Evolutionary conservation across 306 rosid genomes (phyloP).

Genomic region (Nissolia schottii): DNA sequence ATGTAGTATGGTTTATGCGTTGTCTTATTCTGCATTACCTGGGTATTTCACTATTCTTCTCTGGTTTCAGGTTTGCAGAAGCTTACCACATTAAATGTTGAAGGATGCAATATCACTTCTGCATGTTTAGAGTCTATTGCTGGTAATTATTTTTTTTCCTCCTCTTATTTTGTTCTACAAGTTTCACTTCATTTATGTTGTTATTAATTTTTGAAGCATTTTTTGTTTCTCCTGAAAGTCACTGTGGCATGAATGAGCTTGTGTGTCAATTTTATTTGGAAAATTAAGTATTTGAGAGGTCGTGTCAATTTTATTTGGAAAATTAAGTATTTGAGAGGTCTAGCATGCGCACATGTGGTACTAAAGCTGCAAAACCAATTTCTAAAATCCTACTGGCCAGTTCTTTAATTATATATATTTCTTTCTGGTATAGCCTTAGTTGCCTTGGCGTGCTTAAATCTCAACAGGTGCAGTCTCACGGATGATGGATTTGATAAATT

Average conservation of each 20-base stretch:
- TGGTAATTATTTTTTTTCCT: slow-evolving; percentile 28
- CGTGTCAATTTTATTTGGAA: not conserved
- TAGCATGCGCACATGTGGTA: not conserved
- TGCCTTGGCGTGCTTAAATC: slow-evolving; percentile 67
- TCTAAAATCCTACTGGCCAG: not conserved
- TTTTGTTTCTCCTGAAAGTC: not conserved
- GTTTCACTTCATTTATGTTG: not conserved
- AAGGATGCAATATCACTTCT: slow-evolving; percentile 59
- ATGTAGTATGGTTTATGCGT: not conserved
- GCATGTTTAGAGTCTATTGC: slow-evolving; percentile 52
- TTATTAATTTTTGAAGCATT: not conserved
- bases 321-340: slow-evolving; percentile 11
- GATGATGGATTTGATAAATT: slow-evolving; percentile 68
- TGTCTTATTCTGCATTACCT: slow-evolving; percentile 10
- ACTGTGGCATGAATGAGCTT: not conserved
- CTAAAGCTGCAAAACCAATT: not conserved
- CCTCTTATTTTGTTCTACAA: not conserved
- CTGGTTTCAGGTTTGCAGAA: slow-evolving; percentile 53
- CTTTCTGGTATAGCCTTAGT: slow-evolving; percentile 47
- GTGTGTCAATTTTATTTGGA: not conserved
- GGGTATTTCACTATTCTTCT: slow-evolving; percentile 7
- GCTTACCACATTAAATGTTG: slow-evolving; percentile 52
- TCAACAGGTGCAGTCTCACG: slow-evolving; percentile 70
- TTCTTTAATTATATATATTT: not conserved
- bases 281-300: too few species aligned